These are phyloP conservation scores for Dimocarpus longan DNA, from an alignment of 345 rosid genomes.

Conservation along the genomic window DNA sequence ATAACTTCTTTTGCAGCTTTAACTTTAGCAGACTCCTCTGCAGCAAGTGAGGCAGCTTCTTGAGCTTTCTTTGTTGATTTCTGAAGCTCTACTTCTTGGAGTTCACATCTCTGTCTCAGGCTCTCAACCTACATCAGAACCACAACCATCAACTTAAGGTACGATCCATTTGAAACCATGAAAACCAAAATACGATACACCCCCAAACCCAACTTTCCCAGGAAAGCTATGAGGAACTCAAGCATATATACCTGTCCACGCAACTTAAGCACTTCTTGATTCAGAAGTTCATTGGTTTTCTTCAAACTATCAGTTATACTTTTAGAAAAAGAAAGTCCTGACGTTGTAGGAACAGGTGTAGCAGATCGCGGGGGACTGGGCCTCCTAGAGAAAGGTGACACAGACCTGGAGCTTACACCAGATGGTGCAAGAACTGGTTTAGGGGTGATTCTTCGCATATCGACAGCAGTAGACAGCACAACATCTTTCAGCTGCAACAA, in stretches of 20 bases:
- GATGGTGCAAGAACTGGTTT: conserved; percentile 71
- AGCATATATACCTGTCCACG: conserved; percentile 75
- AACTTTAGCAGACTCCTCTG: conserved; percentile 82
- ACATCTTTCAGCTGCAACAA: conserved; percentile 81
- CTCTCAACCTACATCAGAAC: conserved; percentile 63
- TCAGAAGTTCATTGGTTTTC: conserved; percentile 91
- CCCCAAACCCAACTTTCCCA: background rate
- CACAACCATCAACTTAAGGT: conserved; percentile 22
- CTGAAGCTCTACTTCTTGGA: conserved; percentile 85
- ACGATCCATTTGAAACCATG: background rate
- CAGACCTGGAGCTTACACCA: conserved; percentile 87
- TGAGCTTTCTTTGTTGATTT: conserved; percentile 77
- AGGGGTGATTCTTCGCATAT: conserved; percentile 62
- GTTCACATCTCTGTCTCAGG: conserved; percentile 73
- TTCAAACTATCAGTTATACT: conserved; percentile 82
- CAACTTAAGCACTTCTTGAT: conserved; percentile 83
- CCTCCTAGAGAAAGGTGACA: conserved; percentile 95
- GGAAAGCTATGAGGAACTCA: conserved; percentile 5
- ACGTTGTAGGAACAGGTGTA: conserved; percentile 83
- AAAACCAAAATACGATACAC: background rate
- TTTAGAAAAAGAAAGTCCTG: conserved; percentile 81
- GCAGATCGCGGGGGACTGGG: conserved; percentile 96
- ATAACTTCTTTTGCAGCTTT: conserved; percentile 96
- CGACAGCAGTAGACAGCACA: conserved; percentile 63
- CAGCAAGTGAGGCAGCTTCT: conserved; percentile 72